Conservation (phyloP, 2,329 filamentous ascomycete genomes). For the Ophiosphaerella narmari region DNA sequence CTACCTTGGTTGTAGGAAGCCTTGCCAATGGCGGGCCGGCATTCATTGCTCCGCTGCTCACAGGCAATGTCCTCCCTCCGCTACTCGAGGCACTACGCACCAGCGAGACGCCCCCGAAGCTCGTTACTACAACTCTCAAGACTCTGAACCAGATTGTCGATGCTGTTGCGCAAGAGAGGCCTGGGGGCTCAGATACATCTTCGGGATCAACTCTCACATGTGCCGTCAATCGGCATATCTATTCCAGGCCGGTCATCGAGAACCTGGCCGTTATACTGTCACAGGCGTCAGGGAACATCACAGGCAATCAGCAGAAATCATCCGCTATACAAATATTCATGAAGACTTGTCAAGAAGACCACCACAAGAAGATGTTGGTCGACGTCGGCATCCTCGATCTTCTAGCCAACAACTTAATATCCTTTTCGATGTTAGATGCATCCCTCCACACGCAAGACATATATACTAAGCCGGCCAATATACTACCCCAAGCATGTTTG, state of each 20-base stretch:
- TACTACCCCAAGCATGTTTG: conserved; percentile 59
- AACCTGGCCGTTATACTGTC: conserved; percentile 69
- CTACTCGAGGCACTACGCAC: conserved; percentile 74
- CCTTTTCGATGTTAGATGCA: conserved; percentile 37
- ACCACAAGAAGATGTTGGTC: conserved; percentile 72
- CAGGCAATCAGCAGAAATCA: conserved; percentile 65
- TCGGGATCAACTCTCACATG: conserved; percentile 60
- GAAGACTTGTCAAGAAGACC: conserved; percentile 70
- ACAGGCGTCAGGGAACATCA: conserved; percentile 58
- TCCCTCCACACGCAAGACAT: conserved; percentile 10
- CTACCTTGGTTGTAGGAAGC: conserved; percentile 82
- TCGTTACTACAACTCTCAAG: conserved; percentile 75
- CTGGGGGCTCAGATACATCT: conserved; percentile 54
- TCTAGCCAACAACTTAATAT: conserved; percentile 71
- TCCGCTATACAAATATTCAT: conserved; percentile 63
- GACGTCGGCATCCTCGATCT: conserved; percentile 77
- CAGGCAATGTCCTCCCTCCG: conserved; percentile 68
- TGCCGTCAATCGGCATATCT: conserved; percentile 55
- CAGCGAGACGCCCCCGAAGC: conserved; percentile 63
- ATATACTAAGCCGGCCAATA: conserved; percentile 24
- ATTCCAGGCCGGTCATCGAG: conserved; percentile 64
- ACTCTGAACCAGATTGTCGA: conserved; percentile 73
- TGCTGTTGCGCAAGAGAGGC: conserved; percentile 62
- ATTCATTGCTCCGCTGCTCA: conserved; percentile 76
- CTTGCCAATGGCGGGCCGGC: conserved; percentile 82